These are phyloP conservation scores for Nadsonia fulvescens DNA, from an alignment of 805 yeast genomes.

Conservation along the genomic window DNA sequence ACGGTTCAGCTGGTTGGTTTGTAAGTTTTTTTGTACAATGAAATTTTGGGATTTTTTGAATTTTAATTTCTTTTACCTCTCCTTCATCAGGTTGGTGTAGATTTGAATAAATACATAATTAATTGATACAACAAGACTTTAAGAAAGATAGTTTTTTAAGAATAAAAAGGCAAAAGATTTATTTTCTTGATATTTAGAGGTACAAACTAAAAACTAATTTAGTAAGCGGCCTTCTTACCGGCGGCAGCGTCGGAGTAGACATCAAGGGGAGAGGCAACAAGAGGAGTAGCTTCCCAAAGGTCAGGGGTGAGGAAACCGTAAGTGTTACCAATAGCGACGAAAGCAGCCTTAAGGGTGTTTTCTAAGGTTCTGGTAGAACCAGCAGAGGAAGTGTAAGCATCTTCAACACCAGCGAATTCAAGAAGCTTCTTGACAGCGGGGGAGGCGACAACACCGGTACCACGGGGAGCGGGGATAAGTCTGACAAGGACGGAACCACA, in stretches of 20 bases:
- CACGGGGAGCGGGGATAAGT: slow-evolving; percentile 99
- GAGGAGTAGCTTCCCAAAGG: slow-evolving; percentile 83
- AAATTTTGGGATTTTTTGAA: too few relatives aligned
- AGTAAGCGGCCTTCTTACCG: slow-evolving; percentile 14
- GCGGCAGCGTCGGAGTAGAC: slow-evolving; percentile 35
- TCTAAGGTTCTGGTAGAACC: slow-evolving; percentile 99
- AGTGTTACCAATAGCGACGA: slow-evolving; percentile 98
- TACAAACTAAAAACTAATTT: slow-evolving; percentile 6
- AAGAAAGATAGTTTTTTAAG: too few relatives aligned
- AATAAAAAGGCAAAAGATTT: too few relatives aligned
- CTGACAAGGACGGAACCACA: slow-evolving; percentile 99
- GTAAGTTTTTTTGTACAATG: too few relatives aligned
- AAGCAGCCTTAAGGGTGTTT: slow-evolving; percentile 99
- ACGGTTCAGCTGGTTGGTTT: too few relatives aligned
- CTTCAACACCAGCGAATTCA: slow-evolving; percentile 99
- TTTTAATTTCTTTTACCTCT: too few relatives aligned
- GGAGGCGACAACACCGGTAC: slow-evolving; percentile 99
- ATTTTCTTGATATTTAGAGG: too few relatives aligned
- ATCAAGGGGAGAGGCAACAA: slow-evolving; percentile 87
- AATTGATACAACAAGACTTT: too few relatives aligned
- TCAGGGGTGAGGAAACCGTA: slow-evolving; percentile 99
- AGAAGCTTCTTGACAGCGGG: slow-evolving; percentile 98
- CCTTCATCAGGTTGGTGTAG: too few relatives aligned
- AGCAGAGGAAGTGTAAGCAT: slow-evolving; percentile 94
- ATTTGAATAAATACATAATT: too few relatives aligned